Evolutionary conservation across 768 basidiomycete species (phyloP), one percentile per base, ranked within the genome.

Genomic region (Termitomyces sp.): DNA sequence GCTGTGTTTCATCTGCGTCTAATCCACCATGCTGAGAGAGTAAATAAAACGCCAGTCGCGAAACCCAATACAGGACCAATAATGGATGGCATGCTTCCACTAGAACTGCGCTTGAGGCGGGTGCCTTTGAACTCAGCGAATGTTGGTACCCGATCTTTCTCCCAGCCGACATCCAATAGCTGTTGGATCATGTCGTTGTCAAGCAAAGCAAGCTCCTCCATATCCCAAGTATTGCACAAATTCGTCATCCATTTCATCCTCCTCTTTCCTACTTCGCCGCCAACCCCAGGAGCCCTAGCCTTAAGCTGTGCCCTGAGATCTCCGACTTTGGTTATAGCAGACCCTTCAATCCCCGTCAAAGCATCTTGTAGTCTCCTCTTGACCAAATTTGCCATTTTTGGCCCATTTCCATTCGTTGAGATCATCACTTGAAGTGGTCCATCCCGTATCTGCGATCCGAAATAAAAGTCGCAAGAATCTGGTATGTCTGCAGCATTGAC

Each of bases 401-500:
- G 97, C 12, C 93, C 90, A 62, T 90, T 85, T 32, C 97, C 97
- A 58, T 91, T 91, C 3, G 97, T 98, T 17, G 93, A 95, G 50
- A 99, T 85, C 89, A 98, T 88, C 60, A 99, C 84, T 71, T 97
- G 94, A 22, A 99, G 74, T 0, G 95, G 91, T 0, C 96, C 95
- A 57, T 85, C 80, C 30, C 92, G 86, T 57, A 98, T 84, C 68
- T 93, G 90, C 3, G 92, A 89, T 48, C 97, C 97, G 72, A 98
- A 99, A 76, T 95, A 98, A 66, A 99, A 99, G 71, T 99, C 96
- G 77, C 97, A 99, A 42, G 86, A 82, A 43, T 90, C 84, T 2
- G 97, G 97, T 57, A 98, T 88, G 73, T 99, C 96, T 38, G 97
- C 97, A 58, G 93, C 93, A 70, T 99, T 99, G 53, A 96, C 87